A percentile compares a stretch with the other conserved stretches of the same genome.
Evolutionary conservation across 129 eudicot species (phyloP).

Genomic region (Lonicera japonica): DNA sequence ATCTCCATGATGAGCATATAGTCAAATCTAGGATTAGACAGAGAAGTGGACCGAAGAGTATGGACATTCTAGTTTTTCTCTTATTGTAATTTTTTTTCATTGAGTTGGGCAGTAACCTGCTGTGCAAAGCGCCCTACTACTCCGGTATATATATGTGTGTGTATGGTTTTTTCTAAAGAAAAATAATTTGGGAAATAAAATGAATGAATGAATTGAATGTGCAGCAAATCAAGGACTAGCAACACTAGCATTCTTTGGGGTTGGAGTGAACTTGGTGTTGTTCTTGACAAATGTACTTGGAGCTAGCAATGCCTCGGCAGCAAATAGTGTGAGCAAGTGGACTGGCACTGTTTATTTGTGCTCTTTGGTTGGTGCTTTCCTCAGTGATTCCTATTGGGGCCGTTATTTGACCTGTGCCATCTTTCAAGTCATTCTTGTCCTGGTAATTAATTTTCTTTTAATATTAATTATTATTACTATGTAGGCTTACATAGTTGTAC

Average conservation of each 20-base stretch:
- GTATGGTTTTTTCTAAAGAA: background rate
- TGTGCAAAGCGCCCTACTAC: too few relatives aligned
- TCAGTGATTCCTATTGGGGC: constrained; percentile 92
- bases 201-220: background rate
- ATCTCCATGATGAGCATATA: too few relatives aligned
- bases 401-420: constrained; percentile 72
- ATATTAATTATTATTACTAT: background rate
- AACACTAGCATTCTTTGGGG: constrained; percentile 90
- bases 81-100: too few relatives aligned
- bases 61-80: too few relatives aligned
- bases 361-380: constrained; percentile 81
- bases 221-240: constrained; percentile 85
- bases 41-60: too few relatives aligned
- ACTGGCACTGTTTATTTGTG: constrained; percentile 88
- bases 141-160: background rate
- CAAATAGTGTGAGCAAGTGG: constrained; percentile 87
- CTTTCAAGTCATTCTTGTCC: constrained; percentile 58
- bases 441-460: constrained; percentile 31
- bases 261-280: constrained; percentile 82
- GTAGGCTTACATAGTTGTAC: background rate
- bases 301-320: constrained; percentile 79
- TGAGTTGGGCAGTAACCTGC: too few relatives aligned
- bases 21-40: too few relatives aligned
- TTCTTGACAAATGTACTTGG: constrained; percentile 81
- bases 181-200: background rate